Base-by-base conservation (phyloP, 192 early-diverging fungal genomes). In the Umbelopsis isabellina region DNA sequence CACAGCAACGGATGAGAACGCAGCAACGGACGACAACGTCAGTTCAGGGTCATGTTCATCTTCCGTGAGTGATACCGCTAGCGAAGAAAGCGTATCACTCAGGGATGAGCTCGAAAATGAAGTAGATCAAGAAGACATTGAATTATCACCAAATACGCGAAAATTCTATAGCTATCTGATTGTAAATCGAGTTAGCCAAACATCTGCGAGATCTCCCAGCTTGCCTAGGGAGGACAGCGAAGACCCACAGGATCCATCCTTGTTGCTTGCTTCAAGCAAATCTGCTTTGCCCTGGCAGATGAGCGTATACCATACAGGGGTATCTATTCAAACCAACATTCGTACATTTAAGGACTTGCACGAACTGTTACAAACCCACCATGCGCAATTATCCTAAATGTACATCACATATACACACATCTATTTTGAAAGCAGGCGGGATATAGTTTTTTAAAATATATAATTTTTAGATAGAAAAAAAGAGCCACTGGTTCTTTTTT, bases 271-370 rank as follows among this genome's bases (percentile, higher is more conserved):
- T 61, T 35, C 27, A 16, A 25, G 27, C 27, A 61, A 61, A 61
- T 61, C 55, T 61, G 55, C 55, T 35, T 61, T 25, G n/a, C 55
- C 55, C 55, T 61, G 55, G 55, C 55, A 61, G 55, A 61, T 61
- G 55, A 25, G 55, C 55, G 55, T 61, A 61, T 61, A 61, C 55
- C 55, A 61, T 61, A 61, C 55, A 61, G 55, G 55, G 55, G 23
- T 61, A 25, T 61, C 55, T 61, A 61, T 61, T 61, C 55, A 61
- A 61, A 61, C 55, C 55, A 61, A 61, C 30, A 61, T 61, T 27
- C 30, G 33, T 16, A 61, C 55, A 15, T 61, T 61, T 3, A 61
- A 61, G 16, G 55, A 61, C 15, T 25, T 61, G 16, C 55, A 61
- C 15, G 55, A 61, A 12, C 16, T 61, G 9, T 61, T 61, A 15